Evolutionary conservation across 83 land plant genomes (phyloP), one percentile per base, ranked within the genome.

Genomic region (Isoetes engelmannii): DNA sequence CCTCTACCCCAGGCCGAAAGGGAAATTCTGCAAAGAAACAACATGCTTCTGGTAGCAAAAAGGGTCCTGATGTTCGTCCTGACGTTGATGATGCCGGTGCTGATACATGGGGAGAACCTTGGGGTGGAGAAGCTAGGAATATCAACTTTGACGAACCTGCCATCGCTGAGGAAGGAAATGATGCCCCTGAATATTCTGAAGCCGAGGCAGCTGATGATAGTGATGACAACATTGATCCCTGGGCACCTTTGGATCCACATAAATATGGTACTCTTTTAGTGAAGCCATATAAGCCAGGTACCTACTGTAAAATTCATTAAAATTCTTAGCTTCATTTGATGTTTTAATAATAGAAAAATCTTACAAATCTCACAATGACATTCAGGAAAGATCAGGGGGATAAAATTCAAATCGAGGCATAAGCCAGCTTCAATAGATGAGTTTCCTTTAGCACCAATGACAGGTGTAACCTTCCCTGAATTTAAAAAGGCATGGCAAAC

Each of bases 181-280:
- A 74, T 63, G 37, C 37, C 37, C 37, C 37, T 28, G 82, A 71
- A 74, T 70, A 62, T 37, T 20, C 15, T 68, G 65, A 61, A 46
- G 82, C 56, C 45, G 55, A 60, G 19, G 72, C 42, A 47, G 75
- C 78, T 55, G 75, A 82, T 21, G 68, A 77, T n/a, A 84, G 79
- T 10, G 85, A 82, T 57, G 89, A 85, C 21, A 81, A 78, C 5
- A 79, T 77, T 57, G 95, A 92, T 76, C 95, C 95, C 4, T 92
- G 95, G 97, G 83, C 80, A 59, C 97, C 86, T 20, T 75, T 92
- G 73, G 84, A 89, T 78, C 97, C 97, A 28, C 94, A 92, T 85
- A 89, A 87, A 79, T 80, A 80, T 72, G 97, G 97, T 28, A 82
- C 80, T 60, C 78, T 89, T 56, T 77, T 84, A 74, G 74, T 87